These are phyloP conservation scores for Trichoderma sp. DNA, from an alignment of 2,329 filamentous ascomycete species.

Conservation along the genomic window DNA sequence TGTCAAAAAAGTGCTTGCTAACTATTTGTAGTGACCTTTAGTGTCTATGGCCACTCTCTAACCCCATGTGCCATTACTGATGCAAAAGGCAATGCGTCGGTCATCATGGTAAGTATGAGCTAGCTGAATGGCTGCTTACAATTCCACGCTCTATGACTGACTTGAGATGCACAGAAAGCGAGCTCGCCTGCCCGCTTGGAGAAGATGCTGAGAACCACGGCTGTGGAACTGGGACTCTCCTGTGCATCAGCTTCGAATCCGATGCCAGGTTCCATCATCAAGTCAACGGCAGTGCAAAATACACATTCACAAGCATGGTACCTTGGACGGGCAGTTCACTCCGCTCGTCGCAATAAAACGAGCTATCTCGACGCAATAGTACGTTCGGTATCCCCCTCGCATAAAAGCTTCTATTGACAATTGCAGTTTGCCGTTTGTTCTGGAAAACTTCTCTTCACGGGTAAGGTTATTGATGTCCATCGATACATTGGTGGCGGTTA, in stretches of 20 bases:
- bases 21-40: slow-evolving; percentile 35
- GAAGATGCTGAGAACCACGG: slow-evolving; percentile 38
- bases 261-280: slow-evolving; percentile 36
- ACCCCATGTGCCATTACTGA: slow-evolving; percentile 41
- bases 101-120: slow-evolving; percentile 33
- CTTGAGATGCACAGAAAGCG: slow-evolving; percentile 28
- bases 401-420: neutral
- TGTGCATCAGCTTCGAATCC: slow-evolving; percentile 40
- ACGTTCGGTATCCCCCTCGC: neutral
- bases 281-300: slow-evolving; percentile 32
- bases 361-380: slow-evolving; percentile 34
- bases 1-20: rapidly evolving
- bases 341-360: slow-evolving; percentile 33
- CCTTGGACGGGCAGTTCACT: slow-evolving; percentile 35
- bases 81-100: slow-evolving; percentile 38
- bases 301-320: slow-evolving; percentile 40
- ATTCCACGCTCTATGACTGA: slow-evolving; percentile 28
- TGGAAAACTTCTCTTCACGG: slow-evolving; percentile 40
- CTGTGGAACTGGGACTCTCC: slow-evolving; percentile 42
- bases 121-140: neutral
- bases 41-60: slow-evolving; percentile 41
- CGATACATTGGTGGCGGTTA: slow-evolving; percentile 43
- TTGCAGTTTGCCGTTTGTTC: slow-evolving; percentile 34
- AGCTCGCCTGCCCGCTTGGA: slow-evolving; percentile 29
- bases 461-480: slow-evolving; percentile 43